A percentile compares a stretch with the other conserved stretches of the same genome.
Evolutionary conservation across 306 rosid species (phyloP).

Genomic region (Elaeagnus macrophylla): DNA sequence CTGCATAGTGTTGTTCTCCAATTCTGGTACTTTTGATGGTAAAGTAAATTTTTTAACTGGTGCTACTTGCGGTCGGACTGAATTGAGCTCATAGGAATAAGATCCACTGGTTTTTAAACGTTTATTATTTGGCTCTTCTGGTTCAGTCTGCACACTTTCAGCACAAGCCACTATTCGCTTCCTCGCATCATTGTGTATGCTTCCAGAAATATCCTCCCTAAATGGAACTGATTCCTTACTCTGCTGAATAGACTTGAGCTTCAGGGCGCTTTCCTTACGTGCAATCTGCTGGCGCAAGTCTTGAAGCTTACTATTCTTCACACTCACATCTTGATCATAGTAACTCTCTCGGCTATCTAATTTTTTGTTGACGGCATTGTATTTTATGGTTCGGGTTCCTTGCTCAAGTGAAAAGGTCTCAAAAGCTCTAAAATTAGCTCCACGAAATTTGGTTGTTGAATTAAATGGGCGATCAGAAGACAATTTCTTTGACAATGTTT

Average conservation of each 20-base stretch:
- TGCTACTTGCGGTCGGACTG: slow-evolving; percentile 30
- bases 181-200: slow-evolving; percentile 32
- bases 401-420: slow-evolving; percentile 36
- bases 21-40: slow-evolving; percentile 35
- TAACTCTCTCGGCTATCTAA: slow-evolving; percentile 37
- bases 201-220: slow-evolving; percentile 36
- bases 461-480: slow-evolving; percentile 37
- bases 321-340: slow-evolving; percentile 36
- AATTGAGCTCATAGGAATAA: slow-evolving; percentile 24
- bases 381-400: slow-evolving; percentile 42
- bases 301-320: slow-evolving; percentile 55
- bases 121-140: slow-evolving; percentile 57
- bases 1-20: slow-evolving; percentile 20
- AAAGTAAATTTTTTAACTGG: slow-evolving; percentile 27
- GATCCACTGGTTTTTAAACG: slow-evolving; percentile 50
- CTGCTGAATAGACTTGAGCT: slow-evolving; percentile 62
- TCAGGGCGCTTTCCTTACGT: slow-evolving; percentile 69
- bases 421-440: slow-evolving; percentile 42
- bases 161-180: slow-evolving; percentile 28
- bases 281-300: slow-evolving; percentile 96
- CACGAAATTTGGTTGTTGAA: slow-evolving; percentile 26
- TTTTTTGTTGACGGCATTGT: slow-evolving; percentile 32
- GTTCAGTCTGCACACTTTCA: slow-evolving; percentile 33
- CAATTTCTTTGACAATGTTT: slow-evolving; percentile 40
- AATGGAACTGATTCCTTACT: slow-evolving; percentile 48